Evolutionary conservation across 306 rosid species (phyloP), one percentile per base, ranked within the genome.

Genomic region (Pachyrhizus erosus): DNA sequence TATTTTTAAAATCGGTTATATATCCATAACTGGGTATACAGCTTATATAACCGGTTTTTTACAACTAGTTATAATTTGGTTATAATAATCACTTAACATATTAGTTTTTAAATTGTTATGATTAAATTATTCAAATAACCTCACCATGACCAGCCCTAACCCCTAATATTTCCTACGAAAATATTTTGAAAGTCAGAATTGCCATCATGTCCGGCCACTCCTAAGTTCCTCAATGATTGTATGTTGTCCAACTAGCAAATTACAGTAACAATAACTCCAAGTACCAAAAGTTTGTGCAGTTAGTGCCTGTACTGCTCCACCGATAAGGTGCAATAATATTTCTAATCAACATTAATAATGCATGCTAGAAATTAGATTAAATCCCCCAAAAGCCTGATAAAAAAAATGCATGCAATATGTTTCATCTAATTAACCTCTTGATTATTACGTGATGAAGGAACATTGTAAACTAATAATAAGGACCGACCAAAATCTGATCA

Each of bases 141-240:
- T n/a, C n/a, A n/a, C n/a, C n/a, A n/a, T n/a, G n/a, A n/a, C n/a
- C n/a, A n/a, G n/a, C n/a, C n/a, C n/a, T n/a, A n/a, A 54, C 26
- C 9, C 77, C 70, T 65, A 58, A 57, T 24, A 42, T 26, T 83
- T 52, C 72, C 70, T 15, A 24, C 13, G 66, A 79, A 75, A 52
- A 55, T 39, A 84, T 73, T 62, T 29, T 46, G 37, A 31, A 52
- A 58, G 60, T 60, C 52, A 58, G 12, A 48, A 68, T 52, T n/a
- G 66, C 64, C 23, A 33, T 34, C 39, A 68, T 40, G 62, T 42
- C 29, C 43, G 21, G 49, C 39, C 73, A 74, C 54, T 37, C 34
- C 73, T 24, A 49, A 24, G 75, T 65, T 70, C 33, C 67, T 78
- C 49, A 12, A 27, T 42, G 48, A 66, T 26, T 75, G 62, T 57